A percentile compares a stretch with the other conserved stretches of the same genome.
These are phyloP conservation scores for Escovopsis sp. DNA, from an alignment of 2,329 filamentous ascomycete species.

Conservation along the genomic window DNA sequence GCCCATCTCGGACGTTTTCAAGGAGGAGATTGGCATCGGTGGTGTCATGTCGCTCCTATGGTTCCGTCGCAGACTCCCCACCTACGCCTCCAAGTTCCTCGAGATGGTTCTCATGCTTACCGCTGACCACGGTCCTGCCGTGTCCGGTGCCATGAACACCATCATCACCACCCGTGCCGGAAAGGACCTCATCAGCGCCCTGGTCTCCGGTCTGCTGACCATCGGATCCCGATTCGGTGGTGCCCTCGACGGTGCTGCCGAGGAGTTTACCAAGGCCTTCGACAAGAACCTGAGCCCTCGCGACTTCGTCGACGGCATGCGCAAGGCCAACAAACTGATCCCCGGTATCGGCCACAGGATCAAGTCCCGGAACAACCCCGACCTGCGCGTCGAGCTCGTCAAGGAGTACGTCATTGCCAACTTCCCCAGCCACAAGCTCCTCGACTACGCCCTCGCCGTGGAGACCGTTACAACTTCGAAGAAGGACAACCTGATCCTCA, in stretches of 20 bases:
- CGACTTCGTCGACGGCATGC: conserved; percentile 98
- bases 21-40: conserved; percentile 95
- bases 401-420: conserved; percentile 97
- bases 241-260: conserved; percentile 91
- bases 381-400: conserved; percentile 97
- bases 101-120: conserved; percentile 99
- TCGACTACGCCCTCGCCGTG: conserved; percentile 95
- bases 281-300: conserved; percentile 96
- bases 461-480: conserved; percentile 97
- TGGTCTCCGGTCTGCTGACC: conserved; percentile 92
- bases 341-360: conserved; percentile 98
- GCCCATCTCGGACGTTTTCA: conserved; percentile 99
- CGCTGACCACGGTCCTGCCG: conserved; percentile 94
- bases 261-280: conserved; percentile 96
- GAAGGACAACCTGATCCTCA: conserved; percentile 99
- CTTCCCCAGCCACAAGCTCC: conserved; percentile 95
- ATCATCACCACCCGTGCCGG: conserved; percentile 99
- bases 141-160: conserved; percentile 99
- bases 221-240: conserved; percentile 98
- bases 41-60: conserved; percentile 99
- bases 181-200: conserved; percentile 91
- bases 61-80: conserved; percentile 95
- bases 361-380: conserved; percentile 99
- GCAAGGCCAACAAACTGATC: conserved; percentile 99
- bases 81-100: conserved; percentile 95